Evolutionary conservation across 2,329 filamentous ascomycete species (phyloP).

Genomic region (Talaromyces sp.): DNA sequence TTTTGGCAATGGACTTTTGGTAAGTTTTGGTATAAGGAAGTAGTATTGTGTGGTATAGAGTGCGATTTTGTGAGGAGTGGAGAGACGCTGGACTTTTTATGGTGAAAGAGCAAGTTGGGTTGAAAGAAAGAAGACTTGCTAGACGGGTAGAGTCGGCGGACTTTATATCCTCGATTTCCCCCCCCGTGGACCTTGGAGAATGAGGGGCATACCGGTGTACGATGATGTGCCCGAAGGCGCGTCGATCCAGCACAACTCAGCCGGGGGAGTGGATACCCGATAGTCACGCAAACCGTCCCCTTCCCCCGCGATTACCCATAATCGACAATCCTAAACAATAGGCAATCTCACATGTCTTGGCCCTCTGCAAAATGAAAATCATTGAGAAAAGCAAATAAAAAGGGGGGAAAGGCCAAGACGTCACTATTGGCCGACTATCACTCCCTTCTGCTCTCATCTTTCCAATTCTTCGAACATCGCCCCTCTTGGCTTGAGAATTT

Average conservation of each 20-base stretch:
- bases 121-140: background rate
- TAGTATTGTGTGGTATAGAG: slow-evolving; percentile 1
- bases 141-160: slow-evolving; percentile 14
- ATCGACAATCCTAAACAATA: slow-evolving; percentile 22
- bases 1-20: slow-evolving; percentile 21
- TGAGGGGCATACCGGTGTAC: slow-evolving; percentile 29
- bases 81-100: slow-evolving; percentile 6
- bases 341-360: slow-evolving; percentile 34
- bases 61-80: background rate
- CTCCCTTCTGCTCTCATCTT: slow-evolving; percentile 8
- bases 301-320: slow-evolving; percentile 24
- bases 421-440: slow-evolving; percentile 31
- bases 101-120: slow-evolving; percentile 2
- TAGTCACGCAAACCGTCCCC: slow-evolving; percentile 20
- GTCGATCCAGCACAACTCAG: slow-evolving; percentile 32
- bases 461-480: slow-evolving; percentile 26
- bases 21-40: background rate
- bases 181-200: slow-evolving; percentile 22
- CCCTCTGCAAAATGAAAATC: slow-evolving; percentile 13
- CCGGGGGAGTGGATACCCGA: slow-evolving; percentile 24
- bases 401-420: slow-evolving; percentile 25
- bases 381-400: background rate
- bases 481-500: slow-evolving; percentile 30
- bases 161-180: slow-evolving; percentile 30
- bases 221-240: slow-evolving; percentile 22